phyloP scores from a whole-genome alignment of 2,329 filamentous ascomycete genomes.

The Aschersonia sp. region DNA sequence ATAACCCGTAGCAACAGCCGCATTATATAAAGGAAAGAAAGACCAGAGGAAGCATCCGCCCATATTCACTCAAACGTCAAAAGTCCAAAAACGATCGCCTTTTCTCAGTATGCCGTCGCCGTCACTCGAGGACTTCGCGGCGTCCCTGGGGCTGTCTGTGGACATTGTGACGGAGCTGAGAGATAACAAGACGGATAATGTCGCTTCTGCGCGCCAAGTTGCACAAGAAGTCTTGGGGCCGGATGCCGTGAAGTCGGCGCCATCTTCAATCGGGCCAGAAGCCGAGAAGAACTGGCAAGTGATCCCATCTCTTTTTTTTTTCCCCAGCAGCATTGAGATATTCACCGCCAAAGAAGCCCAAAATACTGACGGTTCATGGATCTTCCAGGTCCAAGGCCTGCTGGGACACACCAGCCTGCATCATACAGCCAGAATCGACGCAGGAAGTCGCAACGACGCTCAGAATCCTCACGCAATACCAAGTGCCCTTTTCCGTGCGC shows the following conservation, averaged over 20 bases:
- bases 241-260: background rate
- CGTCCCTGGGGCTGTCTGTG: background rate
- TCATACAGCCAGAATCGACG: background rate
- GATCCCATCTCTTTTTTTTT: background rate
- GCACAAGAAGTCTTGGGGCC: background rate
- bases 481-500: conserved; percentile 3
- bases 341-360: too few species aligned
- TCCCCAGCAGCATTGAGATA: too few species aligned
- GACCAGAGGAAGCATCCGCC: too few species aligned
- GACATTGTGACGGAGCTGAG: background rate
- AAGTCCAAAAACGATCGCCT: background rate
- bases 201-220: background rate
- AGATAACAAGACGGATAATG: background rate
- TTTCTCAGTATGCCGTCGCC: background rate
- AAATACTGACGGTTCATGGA: background rate
- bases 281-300: background rate
- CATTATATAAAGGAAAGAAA: too few species aligned
- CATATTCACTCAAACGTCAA: too few species aligned
- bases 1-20: too few species aligned
- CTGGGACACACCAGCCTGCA: background rate
- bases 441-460: background rate
- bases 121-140: background rate
- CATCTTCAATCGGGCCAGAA: background rate
- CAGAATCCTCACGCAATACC: background rate
- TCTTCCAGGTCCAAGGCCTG: background rate